Base-by-base conservation (phyloP, 1,139 yeast genomes). In the Taphrina sp. region DNA sequence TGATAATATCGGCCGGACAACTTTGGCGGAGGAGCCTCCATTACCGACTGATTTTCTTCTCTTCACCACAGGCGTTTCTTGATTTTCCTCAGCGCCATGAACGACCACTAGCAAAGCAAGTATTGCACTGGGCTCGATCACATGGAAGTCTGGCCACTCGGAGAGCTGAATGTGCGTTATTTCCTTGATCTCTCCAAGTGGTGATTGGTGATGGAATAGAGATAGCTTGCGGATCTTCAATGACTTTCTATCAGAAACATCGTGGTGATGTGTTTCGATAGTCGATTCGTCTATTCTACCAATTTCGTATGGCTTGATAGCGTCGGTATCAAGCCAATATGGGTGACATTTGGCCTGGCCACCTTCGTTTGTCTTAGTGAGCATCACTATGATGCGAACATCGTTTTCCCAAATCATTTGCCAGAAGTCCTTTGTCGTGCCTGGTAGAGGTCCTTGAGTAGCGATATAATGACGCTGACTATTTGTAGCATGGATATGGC, bases 81-180 rank as follows among this genome's bases (percentile, higher is more conserved):
- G 28, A 12, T n/a, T n/a, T 2, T 10, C 4, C 12, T 65, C 62
- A 24, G 65, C 64, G 56, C 58, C 60, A 20, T 62, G 52, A 14
- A 62, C 62, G 49, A 77, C 67, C 1, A 72, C 65, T 41, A 81
- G 76, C 49, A 85, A 70, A 2, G 76, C 73, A 14, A 85, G 63
- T 20, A 86, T 69, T 37, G 81, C 80, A 1, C 70, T 68, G 23
- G 79, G 75, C 7, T 75, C 74, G 0, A 90, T 85, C 1, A 81
- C 77, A 5, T 92, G 92, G 58, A 85, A 78, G 69, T 87, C 96
- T 0, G 95, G 85, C 96, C 95, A 88, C 35, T 77, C 75, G 7
- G 77, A 75, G 67, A 79, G 84, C 60, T 86, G 92, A 37, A 88
- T 69, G 63, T 87, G 95, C 57, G 75, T 74, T 2, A 87, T 76